Evolutionary conservation across 345 rosid genomes (phyloP).

Genomic region (Sisymbrium altissimum): DNA sequence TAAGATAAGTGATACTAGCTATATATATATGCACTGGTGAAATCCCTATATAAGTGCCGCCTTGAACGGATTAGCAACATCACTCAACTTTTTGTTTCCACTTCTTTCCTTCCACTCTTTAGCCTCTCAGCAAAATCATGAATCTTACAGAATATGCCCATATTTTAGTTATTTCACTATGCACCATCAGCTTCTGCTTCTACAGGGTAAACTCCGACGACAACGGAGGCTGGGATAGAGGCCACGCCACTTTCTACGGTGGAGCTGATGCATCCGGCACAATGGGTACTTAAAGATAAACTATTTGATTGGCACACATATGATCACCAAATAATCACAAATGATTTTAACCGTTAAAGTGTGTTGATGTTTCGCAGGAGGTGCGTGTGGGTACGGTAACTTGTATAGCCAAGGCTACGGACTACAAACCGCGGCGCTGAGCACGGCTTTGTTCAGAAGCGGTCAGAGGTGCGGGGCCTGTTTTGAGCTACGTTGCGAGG

Average conservation of each 20-base stretch:
- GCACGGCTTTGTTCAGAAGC: slow-evolving; percentile 42
- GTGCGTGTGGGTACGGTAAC: slow-evolving; percentile 44
- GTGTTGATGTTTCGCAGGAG: slow-evolving; percentile 28
- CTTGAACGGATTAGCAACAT: slow-evolving; percentile 1
- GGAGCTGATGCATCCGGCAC: slow-evolving; percentile 37
- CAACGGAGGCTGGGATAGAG: slow-evolving; percentile 29
- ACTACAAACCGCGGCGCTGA: slow-evolving; percentile 40
- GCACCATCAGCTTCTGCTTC: slow-evolving; percentile 13
- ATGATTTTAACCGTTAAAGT: background rate
- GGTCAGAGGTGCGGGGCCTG: slow-evolving; percentile 48
- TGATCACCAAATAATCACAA: background rate
- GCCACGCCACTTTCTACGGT: slow-evolving; percentile 36
- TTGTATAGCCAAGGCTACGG: slow-evolving; percentile 37
- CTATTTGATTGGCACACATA: background rate
- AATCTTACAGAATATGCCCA: slow-evolving; percentile 5
- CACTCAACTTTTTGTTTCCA: background rate
- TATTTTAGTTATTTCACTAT: slow-evolving; percentile 12
- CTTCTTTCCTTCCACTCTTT: background rate
- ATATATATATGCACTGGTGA: background rate
- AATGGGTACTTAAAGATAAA: slow-evolving; percentile 22
- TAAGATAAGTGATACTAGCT: background rate
- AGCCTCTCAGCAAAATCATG: slow-evolving; percentile 12
- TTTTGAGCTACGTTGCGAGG: slow-evolving; percentile 37
- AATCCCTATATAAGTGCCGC: slow-evolving; percentile 14
- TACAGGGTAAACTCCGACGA: slow-evolving; percentile 1